Percentiles rank a stretch among this genome's conserved stretches.
Conservation (phyloP, 2,329 filamentous ascomycete species). For the Lojkania enalia region DNA sequence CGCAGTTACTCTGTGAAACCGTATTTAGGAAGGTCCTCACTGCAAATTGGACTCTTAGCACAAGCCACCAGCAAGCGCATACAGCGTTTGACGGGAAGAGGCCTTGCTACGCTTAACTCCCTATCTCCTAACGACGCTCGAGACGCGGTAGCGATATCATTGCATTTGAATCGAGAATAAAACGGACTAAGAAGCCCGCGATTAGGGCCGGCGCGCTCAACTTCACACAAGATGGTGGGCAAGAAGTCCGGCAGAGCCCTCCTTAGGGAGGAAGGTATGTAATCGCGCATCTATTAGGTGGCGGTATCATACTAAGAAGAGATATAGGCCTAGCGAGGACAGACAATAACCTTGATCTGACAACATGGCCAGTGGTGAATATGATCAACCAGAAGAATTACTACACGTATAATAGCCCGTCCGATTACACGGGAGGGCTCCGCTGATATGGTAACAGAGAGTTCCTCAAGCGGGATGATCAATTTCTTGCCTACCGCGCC, state of each 20-base stretch:
- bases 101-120: too few relatives aligned
- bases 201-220: too few relatives aligned
- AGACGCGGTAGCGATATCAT: too few relatives aligned
- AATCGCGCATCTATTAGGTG: background rate
- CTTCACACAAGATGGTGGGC: conserved; percentile 65
- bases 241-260: conserved; percentile 68
- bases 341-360: conserved; percentile 96
- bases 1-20: too few relatives aligned
- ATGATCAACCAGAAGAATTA: conserved; percentile 99
- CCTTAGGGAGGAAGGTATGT: conserved; percentile 61
- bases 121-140: too few relatives aligned
- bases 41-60: too few relatives aligned
- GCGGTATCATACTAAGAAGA: conserved; percentile 16
- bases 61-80: too few relatives aligned
- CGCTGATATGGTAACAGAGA: conserved; percentile 51
- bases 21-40: too few relatives aligned
- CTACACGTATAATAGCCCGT: conserved; percentile 52
- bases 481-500: conserved; percentile 84
- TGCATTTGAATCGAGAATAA: too few relatives aligned
- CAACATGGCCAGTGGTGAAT: conserved; percentile 87
- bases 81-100: too few relatives aligned
- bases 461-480: conserved; percentile 97
- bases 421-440: background rate
- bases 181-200: too few relatives aligned
- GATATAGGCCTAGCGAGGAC: conserved; percentile 83